Evolutionary conservation across 2,329 filamentous ascomycete species (phyloP), one percentile per base, ranked within the genome.

Genomic region (Lachnellula occidentalis): DNA sequence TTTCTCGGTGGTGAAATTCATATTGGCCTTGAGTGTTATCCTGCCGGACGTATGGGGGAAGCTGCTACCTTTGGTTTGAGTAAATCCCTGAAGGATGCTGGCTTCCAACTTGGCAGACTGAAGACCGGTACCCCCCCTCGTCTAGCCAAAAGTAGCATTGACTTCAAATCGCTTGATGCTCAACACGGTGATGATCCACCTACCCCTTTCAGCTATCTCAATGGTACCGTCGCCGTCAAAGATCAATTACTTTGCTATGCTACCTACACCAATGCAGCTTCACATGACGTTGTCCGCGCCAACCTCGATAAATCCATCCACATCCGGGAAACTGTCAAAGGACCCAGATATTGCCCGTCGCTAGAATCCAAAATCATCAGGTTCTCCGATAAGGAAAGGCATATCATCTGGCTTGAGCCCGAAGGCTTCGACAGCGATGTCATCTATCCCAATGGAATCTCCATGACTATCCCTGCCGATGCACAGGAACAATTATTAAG

Each of bases 301-400:
- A 96, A 97, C 66, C 81, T 99, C n/a, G 88, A 95, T 68, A 95
- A 96, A 69, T 95, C 90, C 0, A 88, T 99, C 36, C 94, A 99
- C 68, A 97, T 99, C 59, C 85, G 94, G 22, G 94, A 99, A 71
- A 92, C 90, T 0, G 89, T 99, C 50, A 94, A 90, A 66, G 94
- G 94, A 0, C 94, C 94, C 1, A 81, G 94, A 57, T 99, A 99
- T 68, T 99, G 94, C 66, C 94, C 94, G 2, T 97, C 92, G 0
- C 76, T 99, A 4, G 94, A 99, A 72, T 91, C 91, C 15, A 99
- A 99, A 71, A 80, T 99, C 48, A 86, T 96, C 45, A 85, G 89
- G 8, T 99, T 99, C 68, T 78, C 83, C 4, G 80, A 94, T 59
- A 94, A 91, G 69, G 75, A 85, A 19, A 79, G 78, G 5, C 94